phyloP scores from a whole-genome alignment of 2,329 filamentous ascomycete genomes.

The Mycosphaerella sp. region DNA sequence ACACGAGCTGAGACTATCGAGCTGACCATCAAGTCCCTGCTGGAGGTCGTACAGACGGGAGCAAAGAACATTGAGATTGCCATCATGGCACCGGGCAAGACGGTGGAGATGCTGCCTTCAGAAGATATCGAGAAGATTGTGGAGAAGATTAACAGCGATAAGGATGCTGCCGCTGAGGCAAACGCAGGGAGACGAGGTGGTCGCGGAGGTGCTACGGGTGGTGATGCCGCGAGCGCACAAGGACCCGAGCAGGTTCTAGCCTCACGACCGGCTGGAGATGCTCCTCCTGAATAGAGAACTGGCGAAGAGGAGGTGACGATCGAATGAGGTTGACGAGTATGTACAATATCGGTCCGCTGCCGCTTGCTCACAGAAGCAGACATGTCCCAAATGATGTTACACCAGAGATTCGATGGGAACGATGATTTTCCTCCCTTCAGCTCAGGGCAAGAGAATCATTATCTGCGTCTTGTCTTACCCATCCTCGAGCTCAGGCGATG shows the following conservation, averaged over 20 bases:
- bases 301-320: background rate
- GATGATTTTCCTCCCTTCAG: no score
- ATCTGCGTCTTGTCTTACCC: background rate
- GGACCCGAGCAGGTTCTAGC: constrained; percentile 31
- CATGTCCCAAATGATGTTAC: background rate
- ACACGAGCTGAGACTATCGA: constrained; percentile 93
- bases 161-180: constrained; percentile 79
- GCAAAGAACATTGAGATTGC: constrained; percentile 99
- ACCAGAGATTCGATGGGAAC: background rate
- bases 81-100: constrained; percentile 89
- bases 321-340: background rate
- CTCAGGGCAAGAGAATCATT: no score
- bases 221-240: constrained; percentile 23
- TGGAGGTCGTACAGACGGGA: constrained; percentile 97
- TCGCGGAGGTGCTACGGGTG: constrained; percentile 29
- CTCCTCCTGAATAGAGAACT: constrained; percentile 16
- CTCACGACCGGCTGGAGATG: constrained; percentile 33
- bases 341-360: background rate
- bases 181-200: constrained; percentile 77
- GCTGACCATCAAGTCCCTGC: constrained; percentile 92
- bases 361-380: background rate
- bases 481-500: background rate
- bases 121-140: constrained; percentile 97
- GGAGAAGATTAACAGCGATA: constrained; percentile 98
- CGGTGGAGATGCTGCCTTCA: constrained; percentile 85